Evolutionary conservation across 2,329 filamentous ascomycete species (phyloP), one percentile per base, ranked within the genome.

Genomic region (Whalleya microplaca): DNA sequence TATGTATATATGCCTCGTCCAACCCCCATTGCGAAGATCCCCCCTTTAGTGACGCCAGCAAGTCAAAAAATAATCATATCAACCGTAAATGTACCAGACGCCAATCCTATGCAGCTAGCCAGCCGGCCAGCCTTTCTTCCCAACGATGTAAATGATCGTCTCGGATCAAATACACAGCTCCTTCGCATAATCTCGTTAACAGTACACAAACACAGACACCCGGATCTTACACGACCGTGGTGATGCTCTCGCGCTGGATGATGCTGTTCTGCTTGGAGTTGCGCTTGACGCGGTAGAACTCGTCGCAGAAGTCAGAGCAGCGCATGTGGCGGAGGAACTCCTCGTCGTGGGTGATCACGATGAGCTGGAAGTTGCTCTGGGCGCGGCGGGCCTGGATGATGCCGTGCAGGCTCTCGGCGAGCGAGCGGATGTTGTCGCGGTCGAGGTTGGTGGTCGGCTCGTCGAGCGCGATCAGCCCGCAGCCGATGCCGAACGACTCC

Each of bases 321-420:
- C 92, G 88, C 95, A 99, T 99, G 69, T 92, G 86, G 52, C 89
- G 84, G 70, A 99, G 71, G 69, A 99, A 99, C 69, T 96, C 92
- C 76, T 98, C 96, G 76, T 99, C 95, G 80, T 99, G 95, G 3
- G 95, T 99, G 73, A 99, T 99, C 69, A 99, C 91, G 70, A 99
- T 95, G 53, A 99, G 85, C 79, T 99, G 96, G 75, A 99, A 97
- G 73, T 99, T 99, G 53, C 87, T 84, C 80, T 99, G 95, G 59
- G 88, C 85, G 72, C 90, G 86, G 7, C 96, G 86, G 16, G 87
- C 78, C 66, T 89, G 84, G 76, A 99, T 98, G 69, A 99, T 96
- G 67, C 88, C 84, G 69, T 95, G 89, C 67, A 99, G 77, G 45
- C 90, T 91, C 72, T 89, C 83, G 8, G 95, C 95, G 43, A 99